Evolutionary conservation across 2,329 filamentous ascomycete species (phyloP).

Genomic region (Diaporthe amygdali): DNA sequence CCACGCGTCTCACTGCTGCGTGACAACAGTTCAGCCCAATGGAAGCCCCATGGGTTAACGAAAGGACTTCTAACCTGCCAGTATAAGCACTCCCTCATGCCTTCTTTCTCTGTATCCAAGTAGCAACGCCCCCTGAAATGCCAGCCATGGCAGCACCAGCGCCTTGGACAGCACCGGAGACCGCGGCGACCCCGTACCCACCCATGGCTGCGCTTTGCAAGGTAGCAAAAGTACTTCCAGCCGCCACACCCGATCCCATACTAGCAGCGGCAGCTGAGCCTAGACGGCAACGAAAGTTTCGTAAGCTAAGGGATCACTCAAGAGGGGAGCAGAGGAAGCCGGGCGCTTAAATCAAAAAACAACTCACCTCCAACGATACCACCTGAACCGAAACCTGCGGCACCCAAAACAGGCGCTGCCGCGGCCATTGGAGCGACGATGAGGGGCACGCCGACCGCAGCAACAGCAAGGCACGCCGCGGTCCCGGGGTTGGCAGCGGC

Average conservation of each 20-base stretch:
- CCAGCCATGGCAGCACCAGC: constrained; percentile 13
- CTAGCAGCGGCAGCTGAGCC: constrained; percentile 30
- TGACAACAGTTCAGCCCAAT: too few relatives aligned
- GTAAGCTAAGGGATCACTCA: neutral
- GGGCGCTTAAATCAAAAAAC: neutral
- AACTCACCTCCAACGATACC: constrained; percentile 24
- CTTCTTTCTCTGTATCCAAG: neutral
- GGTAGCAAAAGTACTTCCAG: constrained; percentile 28
- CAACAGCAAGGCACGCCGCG: neutral
- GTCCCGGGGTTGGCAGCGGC: constrained; percentile 10
- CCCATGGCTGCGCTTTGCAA: constrained; percentile 32
- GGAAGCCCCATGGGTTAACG: neutral
- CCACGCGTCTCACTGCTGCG: too few relatives aligned
- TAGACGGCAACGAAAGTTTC: constrained; percentile 2
- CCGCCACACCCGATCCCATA: constrained; percentile 24
- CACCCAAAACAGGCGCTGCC: constrained; percentile 17
- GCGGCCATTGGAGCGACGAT: constrained; percentile 20
- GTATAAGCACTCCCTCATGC: neutral
- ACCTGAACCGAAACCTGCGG: constrained; percentile 17
- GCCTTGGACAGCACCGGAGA: constrained; percentile 22
- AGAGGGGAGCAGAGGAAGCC: too few relatives aligned
- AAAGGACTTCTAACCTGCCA: neutral
- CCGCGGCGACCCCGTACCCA: constrained; percentile 26
- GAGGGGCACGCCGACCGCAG: neutral
- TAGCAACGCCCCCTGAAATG: neutral